phyloP scores from a whole-genome alignment of 2,329 filamentous ascomycete genomes.

The Cercospora sesami region DNA sequence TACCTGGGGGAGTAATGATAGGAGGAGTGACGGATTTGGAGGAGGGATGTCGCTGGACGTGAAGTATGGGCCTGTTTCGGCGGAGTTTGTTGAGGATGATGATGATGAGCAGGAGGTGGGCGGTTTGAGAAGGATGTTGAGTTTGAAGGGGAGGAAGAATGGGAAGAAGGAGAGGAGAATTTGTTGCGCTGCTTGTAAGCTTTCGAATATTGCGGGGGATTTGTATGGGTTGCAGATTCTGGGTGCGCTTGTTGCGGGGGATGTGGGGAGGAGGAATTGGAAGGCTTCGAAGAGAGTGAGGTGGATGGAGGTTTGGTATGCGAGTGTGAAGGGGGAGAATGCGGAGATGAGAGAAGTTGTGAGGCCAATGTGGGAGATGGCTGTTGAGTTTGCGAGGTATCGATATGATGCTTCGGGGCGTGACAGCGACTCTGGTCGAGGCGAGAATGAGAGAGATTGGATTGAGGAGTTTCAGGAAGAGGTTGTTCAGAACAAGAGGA shows the following conservation, averaged over 20 bases:
- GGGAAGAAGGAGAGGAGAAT: background rate
- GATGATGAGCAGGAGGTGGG: background rate
- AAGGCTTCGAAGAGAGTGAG: constrained; percentile 30
- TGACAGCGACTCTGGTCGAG: background rate
- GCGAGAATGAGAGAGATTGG: background rate
- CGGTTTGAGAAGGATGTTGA: background rate
- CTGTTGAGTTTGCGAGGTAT: constrained; percentile 9
- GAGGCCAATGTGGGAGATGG: constrained; percentile 19
- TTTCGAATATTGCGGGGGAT: constrained; percentile 21
- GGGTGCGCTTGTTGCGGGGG: constrained; percentile 30
- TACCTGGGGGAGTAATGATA: constrained; percentile 20
- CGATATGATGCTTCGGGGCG: background rate
- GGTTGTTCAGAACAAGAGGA: background rate
- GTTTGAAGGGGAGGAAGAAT: background rate
- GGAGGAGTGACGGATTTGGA: background rate
- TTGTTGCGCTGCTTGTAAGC: constrained; percentile 31
- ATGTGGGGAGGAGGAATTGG: constrained; percentile 29
- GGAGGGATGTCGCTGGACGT: background rate
- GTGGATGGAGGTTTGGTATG: constrained; percentile 28
- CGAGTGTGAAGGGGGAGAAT: background rate
- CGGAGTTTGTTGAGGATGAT: constrained; percentile 11
- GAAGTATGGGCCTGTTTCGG: background rate
- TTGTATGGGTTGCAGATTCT: constrained; percentile 23
- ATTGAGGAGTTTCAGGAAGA: constrained; percentile 1
- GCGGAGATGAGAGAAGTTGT: background rate